Conservation (phyloP, 495 filamentous ascomycete genomes). For the Patellaria atrata region DNA sequence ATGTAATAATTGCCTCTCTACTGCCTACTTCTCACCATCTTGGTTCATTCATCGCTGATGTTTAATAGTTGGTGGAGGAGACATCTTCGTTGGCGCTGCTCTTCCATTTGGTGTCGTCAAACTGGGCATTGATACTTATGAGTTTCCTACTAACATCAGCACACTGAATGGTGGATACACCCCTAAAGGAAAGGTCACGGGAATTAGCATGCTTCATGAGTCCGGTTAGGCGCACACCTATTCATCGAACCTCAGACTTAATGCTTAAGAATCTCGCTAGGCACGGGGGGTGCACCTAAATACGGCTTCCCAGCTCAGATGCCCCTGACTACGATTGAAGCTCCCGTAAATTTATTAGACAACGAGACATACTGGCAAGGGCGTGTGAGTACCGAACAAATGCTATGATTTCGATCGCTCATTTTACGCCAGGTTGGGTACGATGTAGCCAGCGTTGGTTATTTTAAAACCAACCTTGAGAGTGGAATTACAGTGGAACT, state of each 20-base stretch:
- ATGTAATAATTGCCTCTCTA: no score
- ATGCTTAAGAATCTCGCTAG: no score
- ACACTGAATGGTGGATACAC: slow-evolving; percentile 27
- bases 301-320: slow-evolving; percentile 27
- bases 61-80: slow-evolving; percentile 25
- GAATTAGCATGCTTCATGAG: slow-evolving; percentile 23
- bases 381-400: no score
- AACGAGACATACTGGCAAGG: slow-evolving; percentile 26
- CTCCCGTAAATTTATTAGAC: slow-evolving; percentile 22
- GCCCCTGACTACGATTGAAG: slow-evolving; percentile 18
- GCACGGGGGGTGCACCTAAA: slow-evolving; percentile 26
- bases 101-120: slow-evolving; percentile 26
- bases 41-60: no score
- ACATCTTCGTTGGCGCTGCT: slow-evolving; percentile 26
- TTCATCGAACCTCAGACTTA: no score
- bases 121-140: slow-evolving; percentile 26
- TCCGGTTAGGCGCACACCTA: no score
- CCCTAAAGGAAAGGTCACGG: slow-evolving; percentile 23
- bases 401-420: no score
- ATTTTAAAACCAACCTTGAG: slow-evolving; percentile 21
- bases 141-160: slow-evolving; percentile 19
- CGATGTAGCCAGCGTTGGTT: slow-evolving; percentile 24
- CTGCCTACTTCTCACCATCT: no score
- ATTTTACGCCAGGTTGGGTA: slow-evolving; percentile 17
- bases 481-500: slow-evolving; percentile 22